phyloP scores from a whole-genome alignment of 352 stramenopile genomes.

The Blastocystis sp. region DNA sequence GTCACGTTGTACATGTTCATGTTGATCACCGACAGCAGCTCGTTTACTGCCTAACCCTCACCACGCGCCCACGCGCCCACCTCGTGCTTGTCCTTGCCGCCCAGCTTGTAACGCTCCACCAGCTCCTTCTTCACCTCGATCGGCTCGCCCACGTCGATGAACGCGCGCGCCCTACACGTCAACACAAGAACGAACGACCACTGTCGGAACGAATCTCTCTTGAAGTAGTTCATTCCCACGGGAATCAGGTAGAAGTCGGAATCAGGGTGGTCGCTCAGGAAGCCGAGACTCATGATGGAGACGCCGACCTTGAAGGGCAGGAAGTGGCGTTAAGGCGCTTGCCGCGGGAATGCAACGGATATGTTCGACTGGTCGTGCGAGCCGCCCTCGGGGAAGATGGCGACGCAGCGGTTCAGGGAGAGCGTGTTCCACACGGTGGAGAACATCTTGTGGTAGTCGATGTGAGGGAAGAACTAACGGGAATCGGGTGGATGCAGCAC shows the following conservation, averaged over 20 bases:
- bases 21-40: conserved; percentile 52
- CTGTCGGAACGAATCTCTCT: conserved; percentile 68
- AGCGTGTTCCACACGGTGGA: conserved; percentile 27
- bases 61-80: background rate
- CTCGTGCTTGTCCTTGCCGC: conserved; percentile 27
- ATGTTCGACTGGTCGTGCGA: conserved; percentile 74
- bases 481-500: background rate
- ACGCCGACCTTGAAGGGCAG: conserved; percentile 70
- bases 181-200: background rate
- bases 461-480: conserved; percentile 71
- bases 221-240: conserved; percentile 74
- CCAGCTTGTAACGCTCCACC: conserved; percentile 16
- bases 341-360: background rate
- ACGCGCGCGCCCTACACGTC: conserved; percentile 41
- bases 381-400: conserved; percentile 70
- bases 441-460: conserved; percentile 74
- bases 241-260: conserved; percentile 63
- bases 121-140: conserved; percentile 20
- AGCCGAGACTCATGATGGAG: conserved; percentile 64
- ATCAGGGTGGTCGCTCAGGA: conserved; percentile 60
- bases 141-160: conserved; percentile 66
- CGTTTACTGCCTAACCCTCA: conserved; percentile 29
- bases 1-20: conserved; percentile 71
- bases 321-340: conserved; percentile 53
- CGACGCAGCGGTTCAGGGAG: conserved; percentile 37